Percentiles rank a stretch among this genome's conserved stretches.
phyloP scores from a whole-genome alignment of 768 basidiomycete species.

The Tephrocybe sp. region DNA sequence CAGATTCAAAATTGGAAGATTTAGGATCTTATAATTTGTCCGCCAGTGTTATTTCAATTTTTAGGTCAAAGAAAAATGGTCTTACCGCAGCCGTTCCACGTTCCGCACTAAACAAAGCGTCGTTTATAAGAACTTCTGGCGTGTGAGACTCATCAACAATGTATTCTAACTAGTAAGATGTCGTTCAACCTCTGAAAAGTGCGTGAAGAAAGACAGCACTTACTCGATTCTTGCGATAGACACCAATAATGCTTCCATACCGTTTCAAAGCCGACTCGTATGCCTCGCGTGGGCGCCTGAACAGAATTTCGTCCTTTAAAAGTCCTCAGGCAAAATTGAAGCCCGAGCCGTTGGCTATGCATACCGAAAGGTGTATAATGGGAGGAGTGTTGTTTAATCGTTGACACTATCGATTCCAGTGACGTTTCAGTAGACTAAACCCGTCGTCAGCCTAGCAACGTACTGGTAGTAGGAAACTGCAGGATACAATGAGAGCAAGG shows the following conservation, averaged over 20 bases:
- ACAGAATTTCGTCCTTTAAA: slow-evolving; percentile 2
- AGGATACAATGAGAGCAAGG: background rate
- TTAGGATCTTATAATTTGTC: slow-evolving; percentile 1
- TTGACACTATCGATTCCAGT: background rate
- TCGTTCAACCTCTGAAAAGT: background rate
- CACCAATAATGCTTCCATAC: slow-evolving; percentile 6
- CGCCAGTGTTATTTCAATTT: background rate
- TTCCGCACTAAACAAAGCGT: slow-evolving; percentile 9
- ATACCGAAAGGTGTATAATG: slow-evolving; percentile 5
- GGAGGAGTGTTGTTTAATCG: slow-evolving; percentile 8
- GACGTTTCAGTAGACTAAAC: background rate
- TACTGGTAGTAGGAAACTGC: background rate
- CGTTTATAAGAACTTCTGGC: slow-evolving; percentile 4
- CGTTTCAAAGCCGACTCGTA: slow-evolving; percentile 6
- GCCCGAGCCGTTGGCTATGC: background rate
- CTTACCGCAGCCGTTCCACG: slow-evolving; percentile 8
- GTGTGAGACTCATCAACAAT: slow-evolving; percentile 6
- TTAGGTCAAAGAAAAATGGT: background rate
- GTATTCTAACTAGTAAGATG: slow-evolving; percentile 4
- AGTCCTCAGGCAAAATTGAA: background rate
- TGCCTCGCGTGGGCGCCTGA: slow-evolving; percentile 3
- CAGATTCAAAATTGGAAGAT: slow-evolving; percentile 2
- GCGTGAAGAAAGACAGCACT: background rate
- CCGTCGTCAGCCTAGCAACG: background rate
- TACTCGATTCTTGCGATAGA: slow-evolving; percentile 8